Evolutionary conservation across 495 filamentous ascomycete species (phyloP), one percentile per base, ranked within the genome.

Genomic region (Xylaria nigripes): DNA sequence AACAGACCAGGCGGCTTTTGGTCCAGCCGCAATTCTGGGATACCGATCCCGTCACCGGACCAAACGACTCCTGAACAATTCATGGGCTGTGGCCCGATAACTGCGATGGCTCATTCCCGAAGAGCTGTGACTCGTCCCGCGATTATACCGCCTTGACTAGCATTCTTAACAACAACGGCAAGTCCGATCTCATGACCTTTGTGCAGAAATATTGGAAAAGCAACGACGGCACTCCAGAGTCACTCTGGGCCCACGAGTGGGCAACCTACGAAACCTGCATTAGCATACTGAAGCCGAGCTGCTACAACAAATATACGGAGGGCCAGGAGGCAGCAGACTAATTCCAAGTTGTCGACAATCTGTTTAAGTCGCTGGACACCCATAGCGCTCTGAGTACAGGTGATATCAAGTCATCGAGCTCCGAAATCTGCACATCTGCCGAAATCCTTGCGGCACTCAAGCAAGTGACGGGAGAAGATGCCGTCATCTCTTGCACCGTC

Each of bases 1-100:
- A 89, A 89, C 66, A 71, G 80, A 34, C 85, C 85, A 0, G 86
- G 87, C 6, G 89, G 89, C 1, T 79, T 84, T 69, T 92, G 42
- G 73, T 92, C 27, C 79, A 81, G 68, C 90, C 89, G 1, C 88
- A 92, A 55, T 91, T 94, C 70, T 94, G 88, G 88, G 87, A 94
- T 62, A 80, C 78, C 1, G 70, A 77, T 56, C 89, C 87, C 25
- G 69, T 79, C 1, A 76, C 83, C 9, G 88, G 89, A 8, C 88
- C 86, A 6, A 73, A 72, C 16, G 80, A 90, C 60, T 82, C 79
- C 22, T 94, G 88, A 88, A 90, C 87, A 6, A 79, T 94, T 43
- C 89, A 94, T 61, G 88, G 89, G 7, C 75, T 94, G 13, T 92
- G 89, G 70, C 88, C 87, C 1, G 86, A 91, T 66, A 79, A 84